These are phyloP conservation scores for Serendipita vermifera DNA, from an alignment of 768 basidiomycete species.

Conservation along the genomic window DNA sequence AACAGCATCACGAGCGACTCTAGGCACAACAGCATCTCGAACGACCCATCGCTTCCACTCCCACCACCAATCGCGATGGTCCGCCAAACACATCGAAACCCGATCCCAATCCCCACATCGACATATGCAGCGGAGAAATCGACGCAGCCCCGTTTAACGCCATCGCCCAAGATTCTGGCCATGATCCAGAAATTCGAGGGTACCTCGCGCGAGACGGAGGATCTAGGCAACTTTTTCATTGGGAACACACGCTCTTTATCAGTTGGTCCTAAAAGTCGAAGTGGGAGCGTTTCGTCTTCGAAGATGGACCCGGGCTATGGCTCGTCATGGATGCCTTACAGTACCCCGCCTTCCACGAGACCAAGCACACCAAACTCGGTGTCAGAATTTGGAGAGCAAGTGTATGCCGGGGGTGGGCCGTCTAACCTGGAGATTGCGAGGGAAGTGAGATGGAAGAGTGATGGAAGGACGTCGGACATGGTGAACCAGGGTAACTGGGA, in stretches of 20 bases:
- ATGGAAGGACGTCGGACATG: too few species aligned
- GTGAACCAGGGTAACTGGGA: too few species aligned
- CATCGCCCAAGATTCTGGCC: not conserved
- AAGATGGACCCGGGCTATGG: slow-evolving; percentile 7
- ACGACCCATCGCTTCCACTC: not conserved
- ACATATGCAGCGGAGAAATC: not conserved
- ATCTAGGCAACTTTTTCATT: not conserved
- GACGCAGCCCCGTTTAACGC: not conserved
- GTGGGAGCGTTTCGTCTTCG: not conserved
- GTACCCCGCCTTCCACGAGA: not conserved
- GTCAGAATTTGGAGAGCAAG: not conserved
- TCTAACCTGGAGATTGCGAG: too few species aligned
- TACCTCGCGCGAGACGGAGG: not conserved
- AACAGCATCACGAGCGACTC: not conserved
- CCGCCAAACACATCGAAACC: not conserved
- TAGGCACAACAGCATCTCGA: not conserved
- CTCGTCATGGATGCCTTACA: not conserved
- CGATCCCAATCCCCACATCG: not conserved
- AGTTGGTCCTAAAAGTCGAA: too few species aligned
- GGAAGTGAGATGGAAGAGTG: too few species aligned
- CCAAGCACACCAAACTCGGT: not conserved
- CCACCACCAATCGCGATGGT: not conserved
- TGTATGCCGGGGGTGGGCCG: not conserved
- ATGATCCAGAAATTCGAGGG: not conserved
- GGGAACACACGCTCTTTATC: not conserved